Evolutionary conservation across 176 grass and related monocot species (phyloP).

Genomic region (Coix lacrymajobi): DNA sequence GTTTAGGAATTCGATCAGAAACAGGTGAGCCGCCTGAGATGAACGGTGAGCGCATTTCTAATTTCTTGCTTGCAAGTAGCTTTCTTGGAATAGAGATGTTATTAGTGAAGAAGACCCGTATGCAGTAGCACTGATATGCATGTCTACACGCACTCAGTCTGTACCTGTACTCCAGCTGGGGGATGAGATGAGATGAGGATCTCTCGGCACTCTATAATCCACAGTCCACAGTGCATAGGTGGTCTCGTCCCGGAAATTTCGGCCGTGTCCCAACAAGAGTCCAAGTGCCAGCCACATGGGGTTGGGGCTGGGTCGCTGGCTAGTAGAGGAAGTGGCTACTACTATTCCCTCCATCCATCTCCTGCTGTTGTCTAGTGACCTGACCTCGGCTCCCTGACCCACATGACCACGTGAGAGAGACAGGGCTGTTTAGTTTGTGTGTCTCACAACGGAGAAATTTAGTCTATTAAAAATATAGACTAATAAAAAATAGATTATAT

Average conservation of each 20-base stretch:
- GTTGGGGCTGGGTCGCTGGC: background rate
- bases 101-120: background rate
- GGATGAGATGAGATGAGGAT: background rate
- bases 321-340: background rate
- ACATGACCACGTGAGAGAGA: background rate
- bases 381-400: background rate
- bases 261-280: conserved; percentile 42
- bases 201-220: background rate
- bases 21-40: background rate
- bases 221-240: background rate
- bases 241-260: conserved; percentile 46
- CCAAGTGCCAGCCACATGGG: conserved; percentile 65
- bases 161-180: background rate
- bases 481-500: no score
- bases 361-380: conserved; percentile 18
- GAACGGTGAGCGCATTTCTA: no score
- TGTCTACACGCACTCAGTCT: fast-evolving
- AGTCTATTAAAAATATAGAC: no score
- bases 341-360: conserved; percentile 19
- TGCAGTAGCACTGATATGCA: background rate
- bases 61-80: background rate
- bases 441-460: no score
- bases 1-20: background rate
- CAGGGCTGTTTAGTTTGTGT: no score
- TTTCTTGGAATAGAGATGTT: conserved; percentile 6